Percentiles rank a stretch among this genome's conserved stretches.
Conservation (phyloP, 192 early-diverging fungal genomes). For the Backusella liffmaniae region DNA sequence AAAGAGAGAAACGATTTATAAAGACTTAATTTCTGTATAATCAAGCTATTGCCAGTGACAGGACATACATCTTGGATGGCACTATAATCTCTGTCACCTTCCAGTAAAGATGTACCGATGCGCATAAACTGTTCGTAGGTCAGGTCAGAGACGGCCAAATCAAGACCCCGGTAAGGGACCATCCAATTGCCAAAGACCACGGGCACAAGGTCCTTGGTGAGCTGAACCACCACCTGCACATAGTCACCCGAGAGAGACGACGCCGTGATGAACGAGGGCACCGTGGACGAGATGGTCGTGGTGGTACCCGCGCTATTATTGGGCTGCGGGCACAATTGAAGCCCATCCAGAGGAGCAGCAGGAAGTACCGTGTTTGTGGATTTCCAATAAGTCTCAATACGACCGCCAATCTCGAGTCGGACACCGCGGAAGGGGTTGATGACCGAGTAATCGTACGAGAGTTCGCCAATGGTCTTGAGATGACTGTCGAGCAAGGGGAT, state of each 20-base stretch:
- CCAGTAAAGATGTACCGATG: neutral
- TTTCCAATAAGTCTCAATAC: slow-evolving; percentile 99
- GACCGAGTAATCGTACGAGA: slow-evolving; percentile 78
- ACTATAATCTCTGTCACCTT: neutral
- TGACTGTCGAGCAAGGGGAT: slow-evolving; percentile 89
- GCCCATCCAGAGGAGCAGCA: neutral
- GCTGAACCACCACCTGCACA: slow-evolving; percentile 84
- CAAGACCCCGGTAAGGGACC: slow-evolving; percentile 55
- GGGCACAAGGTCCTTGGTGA: slow-evolving; percentile 84
- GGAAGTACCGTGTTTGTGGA: slow-evolving; percentile 75
- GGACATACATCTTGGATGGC: slow-evolving; percentile 12
- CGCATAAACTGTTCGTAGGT: slow-evolving; percentile 47
- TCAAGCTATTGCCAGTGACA: slow-evolving; percentile 28
- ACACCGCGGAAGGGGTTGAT: slow-evolving; percentile 88
- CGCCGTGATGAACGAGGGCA: slow-evolving; percentile 77
- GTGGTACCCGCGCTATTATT: neutral
- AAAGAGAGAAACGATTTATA: slow-evolving; percentile 53
- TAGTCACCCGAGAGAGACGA: slow-evolving; percentile 93
- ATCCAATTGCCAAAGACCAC: slow-evolving; percentile 84
- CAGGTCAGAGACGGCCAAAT: slow-evolving; percentile 54
- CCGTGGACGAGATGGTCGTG: slow-evolving; percentile 33
- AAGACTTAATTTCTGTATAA: slow-evolving; percentile 17
- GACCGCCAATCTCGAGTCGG: slow-evolving; percentile 90
- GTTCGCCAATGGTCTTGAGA: slow-evolving; percentile 88
- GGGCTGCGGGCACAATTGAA: slow-evolving; percentile 27